phyloP scores from a whole-genome alignment of 2,329 filamentous ascomycete genomes.

The Sclerotinia glacialis region DNA sequence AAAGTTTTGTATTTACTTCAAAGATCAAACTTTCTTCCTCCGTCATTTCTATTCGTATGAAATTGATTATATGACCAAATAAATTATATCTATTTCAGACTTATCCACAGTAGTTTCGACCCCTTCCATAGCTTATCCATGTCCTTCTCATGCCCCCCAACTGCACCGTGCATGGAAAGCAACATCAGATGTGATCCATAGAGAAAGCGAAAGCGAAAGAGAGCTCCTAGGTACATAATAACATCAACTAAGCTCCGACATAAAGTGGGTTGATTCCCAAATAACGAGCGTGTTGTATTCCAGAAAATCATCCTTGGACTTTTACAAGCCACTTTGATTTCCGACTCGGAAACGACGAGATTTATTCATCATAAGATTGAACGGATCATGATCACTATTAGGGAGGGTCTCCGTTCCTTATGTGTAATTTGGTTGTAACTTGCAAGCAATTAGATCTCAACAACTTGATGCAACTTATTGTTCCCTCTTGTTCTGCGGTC shows the following conservation, averaged over 20 bases:
- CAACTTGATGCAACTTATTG: constrained; percentile 3
- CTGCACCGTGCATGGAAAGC: constrained; percentile 12
- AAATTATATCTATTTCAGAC: constrained; percentile 10
- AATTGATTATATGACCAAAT: constrained; percentile 3
- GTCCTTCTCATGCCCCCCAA: background rate
- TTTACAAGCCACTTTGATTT: background rate
- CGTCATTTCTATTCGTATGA: constrained; percentile 4
- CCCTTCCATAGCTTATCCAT: constrained; percentile 4
- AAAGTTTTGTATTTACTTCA: constrained; percentile 2
- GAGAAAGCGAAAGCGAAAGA: constrained; percentile 5
- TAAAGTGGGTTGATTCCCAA: constrained; percentile 11
- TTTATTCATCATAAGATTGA: background rate
- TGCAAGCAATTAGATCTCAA: background rate
- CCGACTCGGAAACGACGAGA: background rate
- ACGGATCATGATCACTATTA: background rate
- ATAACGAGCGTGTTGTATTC: background rate
- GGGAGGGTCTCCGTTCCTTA: background rate
- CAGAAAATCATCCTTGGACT: background rate
- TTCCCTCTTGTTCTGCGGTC: constrained; percentile 14
- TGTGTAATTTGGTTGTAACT: background rate
- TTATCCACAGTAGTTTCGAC: background rate
- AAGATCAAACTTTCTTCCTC: background rate
- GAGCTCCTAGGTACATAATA: background rate
- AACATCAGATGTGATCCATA: background rate
- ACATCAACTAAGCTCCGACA: background rate